A percentile compares a stretch with the other conserved stretches of the same genome.
Evolutionary conservation across 257 asterid genomes (phyloP).

Genomic region (Henckelia pumila): DNA sequence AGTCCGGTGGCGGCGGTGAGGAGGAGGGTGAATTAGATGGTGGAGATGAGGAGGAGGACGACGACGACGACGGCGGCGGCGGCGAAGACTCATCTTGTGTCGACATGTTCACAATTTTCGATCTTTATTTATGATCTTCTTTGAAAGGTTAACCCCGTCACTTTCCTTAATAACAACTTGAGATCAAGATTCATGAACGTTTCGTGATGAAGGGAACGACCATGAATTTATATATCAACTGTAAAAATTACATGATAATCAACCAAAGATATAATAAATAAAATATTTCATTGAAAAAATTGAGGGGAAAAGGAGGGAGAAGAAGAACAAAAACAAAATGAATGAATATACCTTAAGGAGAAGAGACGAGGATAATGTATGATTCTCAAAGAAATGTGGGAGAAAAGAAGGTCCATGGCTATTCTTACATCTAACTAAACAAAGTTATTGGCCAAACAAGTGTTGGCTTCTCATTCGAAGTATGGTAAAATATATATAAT

Average conservation of each 20-base stretch:
- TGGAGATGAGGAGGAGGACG: not conserved
- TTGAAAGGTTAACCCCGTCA: conserved; percentile 42
- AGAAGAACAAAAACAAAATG: not conserved
- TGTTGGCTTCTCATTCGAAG: not conserved
- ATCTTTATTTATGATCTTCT: not conserved
- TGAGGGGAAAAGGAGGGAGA: not conserved
- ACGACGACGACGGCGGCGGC: not conserved
- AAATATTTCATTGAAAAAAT: not conserved
- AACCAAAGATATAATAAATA: not conserved
- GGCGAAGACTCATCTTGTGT: not conserved
- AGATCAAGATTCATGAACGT: not conserved
- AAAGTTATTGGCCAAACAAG: not conserved
- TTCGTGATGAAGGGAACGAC: not conserved
- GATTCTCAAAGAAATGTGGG: conserved; percentile 41
- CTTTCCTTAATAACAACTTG: conserved; percentile 39
- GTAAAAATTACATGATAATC: not conserved
- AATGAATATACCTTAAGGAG: conserved; percentile 55
- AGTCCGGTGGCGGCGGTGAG: not conserved
- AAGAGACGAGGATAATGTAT: conserved; percentile 41
- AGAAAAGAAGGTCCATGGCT: conserved; percentile 32
- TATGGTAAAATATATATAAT: too few species aligned
- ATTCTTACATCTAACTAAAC: not conserved
- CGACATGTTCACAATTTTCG: conserved; percentile 27
- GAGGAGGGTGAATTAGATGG: not conserved
- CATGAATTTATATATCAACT: not conserved